These are phyloP conservation scores for Russula earlei DNA, from an alignment of 768 basidiomycete species.

Conservation along the genomic window DNA sequence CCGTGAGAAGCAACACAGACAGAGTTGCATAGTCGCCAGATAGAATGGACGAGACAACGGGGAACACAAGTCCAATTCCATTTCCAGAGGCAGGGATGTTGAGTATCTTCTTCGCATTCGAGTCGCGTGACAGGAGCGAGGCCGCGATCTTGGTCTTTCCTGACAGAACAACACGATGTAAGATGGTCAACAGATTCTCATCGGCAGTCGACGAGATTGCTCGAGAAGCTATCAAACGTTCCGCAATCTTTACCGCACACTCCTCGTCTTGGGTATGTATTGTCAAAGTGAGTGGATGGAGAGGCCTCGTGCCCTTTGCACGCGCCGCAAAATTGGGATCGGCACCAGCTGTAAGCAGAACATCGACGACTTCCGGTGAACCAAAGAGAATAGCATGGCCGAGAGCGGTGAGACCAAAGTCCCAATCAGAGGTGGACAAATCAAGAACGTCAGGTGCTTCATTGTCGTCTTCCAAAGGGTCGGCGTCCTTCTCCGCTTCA, in stretches of 20 bases:
- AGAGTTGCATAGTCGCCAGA: conserved; percentile 23
- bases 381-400: conserved; percentile 42
- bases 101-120: conserved; percentile 26
- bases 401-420: conserved; percentile 44
- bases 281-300: conserved; percentile 27
- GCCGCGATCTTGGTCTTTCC: conserved; percentile 22
- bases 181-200: conserved; percentile 23
- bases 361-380: conserved; percentile 36
- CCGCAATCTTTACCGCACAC: conserved; percentile 22
- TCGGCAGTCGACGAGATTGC: conserved; percentile 27
- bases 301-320: conserved; percentile 17
- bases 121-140: conserved; percentile 24
- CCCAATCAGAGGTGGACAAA: conserved; percentile 48
- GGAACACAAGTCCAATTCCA: conserved; percentile 15
- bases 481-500: conserved; percentile 23
- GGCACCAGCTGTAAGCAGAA: conserved; percentile 39
- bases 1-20: conserved; percentile 26
- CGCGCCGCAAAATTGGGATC: conserved; percentile 33
- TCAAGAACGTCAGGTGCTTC: conserved; percentile 49
- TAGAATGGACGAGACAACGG: conserved; percentile 25
- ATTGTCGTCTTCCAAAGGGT: conserved; percentile 40
- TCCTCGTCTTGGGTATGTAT: conserved; percentile 21
- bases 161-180: conserved; percentile 25
- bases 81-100: conserved; percentile 20
- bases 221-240: conserved; percentile 25